Evolutionary conservation across 331 rosid species (phyloP).

Genomic region (Acacia concinna): DNA sequence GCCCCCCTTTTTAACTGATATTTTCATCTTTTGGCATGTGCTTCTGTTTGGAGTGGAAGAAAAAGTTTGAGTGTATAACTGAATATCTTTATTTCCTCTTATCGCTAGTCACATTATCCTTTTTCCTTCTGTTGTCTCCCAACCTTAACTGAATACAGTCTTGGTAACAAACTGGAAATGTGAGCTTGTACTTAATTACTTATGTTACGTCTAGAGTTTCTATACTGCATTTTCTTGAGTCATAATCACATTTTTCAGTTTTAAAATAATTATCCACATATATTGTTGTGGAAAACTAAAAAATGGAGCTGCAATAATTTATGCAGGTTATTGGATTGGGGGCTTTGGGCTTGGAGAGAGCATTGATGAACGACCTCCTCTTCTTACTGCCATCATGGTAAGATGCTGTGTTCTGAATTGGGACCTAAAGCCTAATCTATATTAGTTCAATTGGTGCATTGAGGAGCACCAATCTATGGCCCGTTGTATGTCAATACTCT

Average conservation of each 20-base stretch:
- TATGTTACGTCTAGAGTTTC: not conserved
- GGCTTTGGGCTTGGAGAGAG: conserved; percentile 96
- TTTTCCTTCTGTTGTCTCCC: not conserved
- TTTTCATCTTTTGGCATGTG: not conserved
- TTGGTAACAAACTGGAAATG: not conserved
- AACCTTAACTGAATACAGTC: not conserved
- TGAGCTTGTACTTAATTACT: not conserved
- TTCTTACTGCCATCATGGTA: conserved; percentile 68
- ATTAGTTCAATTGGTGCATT: not conserved
- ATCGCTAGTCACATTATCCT: not conserved
- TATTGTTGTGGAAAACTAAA: conserved; percentile 1
- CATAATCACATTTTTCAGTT: not conserved
- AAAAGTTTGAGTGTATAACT: not conserved
- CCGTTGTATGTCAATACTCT: not conserved
- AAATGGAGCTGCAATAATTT: conserved; percentile 15
- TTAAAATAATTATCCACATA: conserved; percentile 4
- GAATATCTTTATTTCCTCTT: not conserved
- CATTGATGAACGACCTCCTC: conserved; percentile 77
- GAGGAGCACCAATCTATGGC: not conserved
- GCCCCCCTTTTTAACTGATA: not conserved
- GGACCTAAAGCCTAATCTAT: not conserved
- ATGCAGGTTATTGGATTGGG: conserved; percentile 87
- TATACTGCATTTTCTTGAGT: not conserved
- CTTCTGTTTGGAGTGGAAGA: not conserved
- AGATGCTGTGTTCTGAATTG: conserved; percentile 21